These are phyloP conservation scores for Rhinocladiella mackenziei DNA, from an alignment of 2,329 filamentous ascomycete genomes.

Conservation along the genomic window DNA sequence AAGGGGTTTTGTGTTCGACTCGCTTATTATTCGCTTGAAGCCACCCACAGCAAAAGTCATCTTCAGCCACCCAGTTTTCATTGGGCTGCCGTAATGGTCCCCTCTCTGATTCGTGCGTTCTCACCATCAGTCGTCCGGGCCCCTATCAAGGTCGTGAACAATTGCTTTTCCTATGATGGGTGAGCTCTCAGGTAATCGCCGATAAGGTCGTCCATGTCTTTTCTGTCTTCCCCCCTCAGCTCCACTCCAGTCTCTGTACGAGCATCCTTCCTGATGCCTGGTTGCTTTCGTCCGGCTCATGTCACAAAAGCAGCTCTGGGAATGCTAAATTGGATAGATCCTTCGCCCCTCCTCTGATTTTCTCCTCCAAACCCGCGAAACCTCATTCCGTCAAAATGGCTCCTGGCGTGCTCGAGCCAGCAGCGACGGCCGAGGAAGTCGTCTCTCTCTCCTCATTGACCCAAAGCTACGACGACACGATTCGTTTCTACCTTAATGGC, in stretches of 20 bases:
- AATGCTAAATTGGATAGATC: slow-evolving; percentile 19
- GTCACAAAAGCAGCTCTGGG: slow-evolving; percentile 2
- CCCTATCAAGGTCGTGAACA: slow-evolving; percentile 15
- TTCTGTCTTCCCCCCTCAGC: too few species aligned
- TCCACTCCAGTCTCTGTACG: too few species aligned
- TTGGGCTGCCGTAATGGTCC: slow-evolving; percentile 2
- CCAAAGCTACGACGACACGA: slow-evolving; percentile 75
- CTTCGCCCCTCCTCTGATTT: background rate
- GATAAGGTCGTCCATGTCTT: slow-evolving; percentile 9
- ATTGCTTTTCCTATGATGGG: slow-evolving; percentile 17
- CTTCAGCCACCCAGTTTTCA: slow-evolving; percentile 3
- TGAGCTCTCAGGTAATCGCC: slow-evolving; percentile 12
- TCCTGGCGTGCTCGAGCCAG: slow-evolving; percentile 50
- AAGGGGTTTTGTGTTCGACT: too few species aligned
- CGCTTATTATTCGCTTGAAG: too few species aligned
- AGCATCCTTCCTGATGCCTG: too few species aligned
- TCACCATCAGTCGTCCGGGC: background rate
- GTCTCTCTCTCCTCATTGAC: slow-evolving; percentile 60
- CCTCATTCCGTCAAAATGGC: slow-evolving; percentile 46
- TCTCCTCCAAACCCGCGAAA: background rate
- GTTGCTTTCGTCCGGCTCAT: background rate
- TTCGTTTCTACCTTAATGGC: slow-evolving; percentile 92
- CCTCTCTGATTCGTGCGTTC: slow-evolving; percentile 21
- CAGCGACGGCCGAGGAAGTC: slow-evolving; percentile 44
- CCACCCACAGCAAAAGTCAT: slow-evolving; percentile 1